Evolutionary conservation across 495 filamentous ascomycete species (phyloP), one percentile per base, ranked within the genome.

Genomic region (Penicillium robsamsonii): DNA sequence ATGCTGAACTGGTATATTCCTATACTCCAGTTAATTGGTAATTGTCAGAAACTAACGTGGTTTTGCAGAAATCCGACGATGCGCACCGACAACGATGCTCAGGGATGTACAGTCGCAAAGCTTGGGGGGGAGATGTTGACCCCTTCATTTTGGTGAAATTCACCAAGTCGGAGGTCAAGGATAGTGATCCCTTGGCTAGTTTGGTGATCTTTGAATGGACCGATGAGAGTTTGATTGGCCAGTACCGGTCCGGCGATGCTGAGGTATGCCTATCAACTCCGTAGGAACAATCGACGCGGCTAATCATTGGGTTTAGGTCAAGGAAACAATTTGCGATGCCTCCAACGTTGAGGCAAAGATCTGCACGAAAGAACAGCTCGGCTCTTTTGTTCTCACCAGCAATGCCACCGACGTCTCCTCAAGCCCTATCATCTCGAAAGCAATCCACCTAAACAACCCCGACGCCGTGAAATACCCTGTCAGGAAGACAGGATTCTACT

Each of bases 141-240:
- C 95, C 94, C 10, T 92, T 87, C 75, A 96, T 99, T 70, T 77
- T 87, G 56, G 83, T 88, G 59, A 92, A 87, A 68, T 96, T 96
- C 64, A 76, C 86, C 47, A 84, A 87, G 62, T 69, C 80, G 43
- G 76, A 81, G 47, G 49, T 65, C 33, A 76, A 71, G 35, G 80
- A 86, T 56, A 73, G 79, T 20, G 88, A 96, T 66, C 86, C 88
- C 12, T 74, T 90, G 25, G 88, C 91, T 52, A 93, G 90, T 69
- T 76, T 99, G 62, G 79, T 96, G 15, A 86, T 99, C 47, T 97
- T 96, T 66, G 93, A 99, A 75, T 99, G 91, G 88, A 85, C 77
- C 59, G 94, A 99, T 65, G 82, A 87, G 66, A 72, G 82, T 55
- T 79, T 90, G 46, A 85, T 98, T 55, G 94, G 93, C n/a, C 67